Evolutionary conservation across 2,329 filamentous ascomycete genomes (phyloP), one percentile per base, ranked within the genome.

Genomic region (Calcarisporium arbuscula): DNA sequence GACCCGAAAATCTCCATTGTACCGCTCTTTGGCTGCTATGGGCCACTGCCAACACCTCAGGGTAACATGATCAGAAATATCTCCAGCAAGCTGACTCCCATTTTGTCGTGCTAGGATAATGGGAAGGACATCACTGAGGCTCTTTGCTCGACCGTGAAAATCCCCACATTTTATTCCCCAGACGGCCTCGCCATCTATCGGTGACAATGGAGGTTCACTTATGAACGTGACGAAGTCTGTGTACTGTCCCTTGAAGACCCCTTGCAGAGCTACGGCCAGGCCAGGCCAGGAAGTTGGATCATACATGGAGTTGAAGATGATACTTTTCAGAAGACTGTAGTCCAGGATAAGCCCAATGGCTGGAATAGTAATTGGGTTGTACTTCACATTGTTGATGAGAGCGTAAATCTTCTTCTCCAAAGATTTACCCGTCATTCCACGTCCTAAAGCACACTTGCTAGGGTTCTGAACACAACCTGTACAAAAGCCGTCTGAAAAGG

Each of bases 11-110:
- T 54, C 49, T 1, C 51, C 56, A 2, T 35, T 43, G 29, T 58
- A 61, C n/a, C 49, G 46, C 42, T 63, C 61, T 29, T 56, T 58
- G 10, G 62, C 55, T 5, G 54, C 12, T 26, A 34, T 14, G 17
- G 16, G 14, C 32, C 32, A 34, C 26, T 29, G 25, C 5, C 18
- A 17, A 26, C 32, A 34, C 7, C 12, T n/a, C 20, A 22, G 15
- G 6, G 30, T 10, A 20, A 33, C 15, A 19, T 31, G 11, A 21
- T 31, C 30, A 14, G 30, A 12, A 12, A 26, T 22, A 26, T 26
- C 21, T 15, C 20, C 30, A 33, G 18, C 10, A 10, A 33, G 11
- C 19, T 16, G 16, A n/a, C 30, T 25, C 21, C 11, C 19, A 10
- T 26, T 26, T 15, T 33, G 19, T n/a, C 29, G 17, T n/a, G n/a